Conservation (phyloP, 805 yeast genomes). For the Nakazawaea laoshanensis region DNA sequence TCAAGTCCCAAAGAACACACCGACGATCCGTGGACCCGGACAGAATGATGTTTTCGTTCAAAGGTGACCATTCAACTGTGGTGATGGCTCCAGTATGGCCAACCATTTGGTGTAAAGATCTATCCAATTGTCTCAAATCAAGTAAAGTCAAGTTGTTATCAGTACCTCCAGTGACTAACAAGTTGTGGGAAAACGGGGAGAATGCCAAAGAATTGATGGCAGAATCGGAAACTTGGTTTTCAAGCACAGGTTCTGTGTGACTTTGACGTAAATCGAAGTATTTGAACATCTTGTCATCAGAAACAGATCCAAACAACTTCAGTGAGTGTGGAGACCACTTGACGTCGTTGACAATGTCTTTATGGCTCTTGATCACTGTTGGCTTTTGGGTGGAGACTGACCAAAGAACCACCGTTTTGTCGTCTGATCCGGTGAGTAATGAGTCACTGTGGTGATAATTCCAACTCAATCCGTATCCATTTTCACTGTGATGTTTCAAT, state of each 20-base stretch:
- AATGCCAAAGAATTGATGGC: constrained; percentile 59
- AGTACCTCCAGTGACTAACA: constrained; percentile 63
- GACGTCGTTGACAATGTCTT: constrained; percentile 65
- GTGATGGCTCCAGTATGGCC: constrained; percentile 75
- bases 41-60: constrained; percentile 67
- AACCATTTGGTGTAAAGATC: constrained; percentile 60
- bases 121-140: constrained; percentile 39
- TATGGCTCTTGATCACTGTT: constrained; percentile 31
- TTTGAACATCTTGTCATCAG: constrained; percentile 55
- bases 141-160: constrained; percentile 60
- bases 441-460: constrained; percentile 38
- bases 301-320: constrained; percentile 57
- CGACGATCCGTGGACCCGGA: constrained; percentile 74
- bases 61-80: constrained; percentile 69
- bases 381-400: constrained; percentile 27
- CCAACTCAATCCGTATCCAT: constrained; percentile 76
- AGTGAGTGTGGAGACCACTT: constrained; percentile 56
- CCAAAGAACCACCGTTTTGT: constrained; percentile 54
- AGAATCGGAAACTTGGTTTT: constrained; percentile 18
- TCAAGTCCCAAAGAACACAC: constrained; percentile 73
- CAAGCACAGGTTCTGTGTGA: constrained; percentile 15
- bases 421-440: constrained; percentile 59
- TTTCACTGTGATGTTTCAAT: constrained; percentile 47
- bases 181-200: constrained; percentile 49
- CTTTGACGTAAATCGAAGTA: constrained; percentile 44